Conservation (phyloP, 441 rosid species). For the Biscutella laevigata region DNA sequence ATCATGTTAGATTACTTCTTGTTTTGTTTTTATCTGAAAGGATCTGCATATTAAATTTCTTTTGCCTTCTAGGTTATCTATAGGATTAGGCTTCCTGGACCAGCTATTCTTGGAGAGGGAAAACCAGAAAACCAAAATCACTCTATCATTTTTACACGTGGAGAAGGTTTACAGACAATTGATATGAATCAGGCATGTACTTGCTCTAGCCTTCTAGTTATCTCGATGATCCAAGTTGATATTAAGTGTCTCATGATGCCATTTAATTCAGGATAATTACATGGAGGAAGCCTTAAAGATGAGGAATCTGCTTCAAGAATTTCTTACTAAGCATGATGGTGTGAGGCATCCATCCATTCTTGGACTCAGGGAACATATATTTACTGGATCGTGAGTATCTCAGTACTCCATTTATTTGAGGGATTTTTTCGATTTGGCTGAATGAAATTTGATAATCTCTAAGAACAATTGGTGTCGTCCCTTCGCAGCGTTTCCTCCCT, state of each 20-base stretch:
- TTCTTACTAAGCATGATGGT: constrained; percentile 90
- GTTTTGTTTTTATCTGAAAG: neutral
- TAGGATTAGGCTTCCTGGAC: constrained; percentile 93
- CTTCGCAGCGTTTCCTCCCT: constrained; percentile 93
- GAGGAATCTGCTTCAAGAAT: constrained; percentile 96
- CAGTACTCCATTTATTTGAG: constrained; percentile 4
- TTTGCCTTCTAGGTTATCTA: constrained; percentile 65
- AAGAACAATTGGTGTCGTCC: constrained; percentile 19
- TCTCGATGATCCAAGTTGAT: neutral
- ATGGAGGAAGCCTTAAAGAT: constrained; percentile 99
- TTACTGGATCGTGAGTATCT: constrained; percentile 84
- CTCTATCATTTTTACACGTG: constrained; percentile 97
- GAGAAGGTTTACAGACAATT: constrained; percentile 98
- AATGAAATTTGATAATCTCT: neutral
- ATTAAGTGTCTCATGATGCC: constrained; percentile 3
- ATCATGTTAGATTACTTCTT: neutral
- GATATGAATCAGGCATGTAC: constrained; percentile 94
- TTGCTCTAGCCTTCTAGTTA: constrained; percentile 5
- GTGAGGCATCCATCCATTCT: constrained; percentile 87
- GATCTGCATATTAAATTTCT: neutral
- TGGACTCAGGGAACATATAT: constrained; percentile 98
- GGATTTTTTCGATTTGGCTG: neutral
- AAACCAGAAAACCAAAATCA: too few relatives aligned
- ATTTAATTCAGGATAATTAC: constrained; percentile 73
- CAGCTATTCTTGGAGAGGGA: constrained; percentile 97